Evolutionary conservation across 2,329 filamentous ascomycete species (phyloP).

Genomic region (Pyrenophora seminiperda): DNA sequence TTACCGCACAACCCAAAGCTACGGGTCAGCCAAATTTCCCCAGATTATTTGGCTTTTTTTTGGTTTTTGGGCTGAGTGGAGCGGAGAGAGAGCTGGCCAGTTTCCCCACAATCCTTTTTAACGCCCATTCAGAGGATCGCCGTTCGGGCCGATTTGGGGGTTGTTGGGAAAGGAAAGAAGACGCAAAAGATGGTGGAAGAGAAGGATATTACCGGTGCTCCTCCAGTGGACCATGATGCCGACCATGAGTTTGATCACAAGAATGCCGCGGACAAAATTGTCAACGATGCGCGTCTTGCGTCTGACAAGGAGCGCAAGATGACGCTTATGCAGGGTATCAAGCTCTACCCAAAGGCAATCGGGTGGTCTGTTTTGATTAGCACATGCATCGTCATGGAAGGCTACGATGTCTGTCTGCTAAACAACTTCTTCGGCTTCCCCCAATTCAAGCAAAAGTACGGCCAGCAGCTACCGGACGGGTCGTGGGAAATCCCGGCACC

Average conservation of each 20-base stretch:
- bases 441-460: conserved; percentile 55
- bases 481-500: conserved; percentile 51
- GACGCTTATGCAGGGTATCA: conserved; percentile 73
- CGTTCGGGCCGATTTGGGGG: conserved; percentile 7
- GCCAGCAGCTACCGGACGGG: conserved; percentile 48
- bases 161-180: neutral
- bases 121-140: conserved; percentile 1
- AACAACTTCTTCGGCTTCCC: conserved; percentile 73
- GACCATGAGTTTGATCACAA: conserved; percentile 31
- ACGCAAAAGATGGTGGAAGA: conserved; percentile 15
- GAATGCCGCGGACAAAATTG: conserved; percentile 38
- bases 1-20: conserved; percentile 18
- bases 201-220: conserved; percentile 30
- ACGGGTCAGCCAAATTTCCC: conserved; percentile 22
- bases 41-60: conserved; percentile 15
- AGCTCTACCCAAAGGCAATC: conserved; percentile 84
- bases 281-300: conserved; percentile 52
- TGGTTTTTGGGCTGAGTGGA: conserved; percentile 7
- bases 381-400: conserved; percentile 92
- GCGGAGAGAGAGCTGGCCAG: conserved; percentile 4
- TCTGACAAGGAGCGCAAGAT: conserved; percentile 57
- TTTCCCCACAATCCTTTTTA: conserved; percentile 8
- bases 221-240: conserved; percentile 16
- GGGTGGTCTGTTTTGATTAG: conserved; percentile 83
- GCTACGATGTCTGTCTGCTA: conserved; percentile 80